A percentile compares a stretch with the other conserved stretches of the same genome.
Evolutionary conservation across 306 rosid species (phyloP).

Genomic region (Alnus rubra): DNA sequence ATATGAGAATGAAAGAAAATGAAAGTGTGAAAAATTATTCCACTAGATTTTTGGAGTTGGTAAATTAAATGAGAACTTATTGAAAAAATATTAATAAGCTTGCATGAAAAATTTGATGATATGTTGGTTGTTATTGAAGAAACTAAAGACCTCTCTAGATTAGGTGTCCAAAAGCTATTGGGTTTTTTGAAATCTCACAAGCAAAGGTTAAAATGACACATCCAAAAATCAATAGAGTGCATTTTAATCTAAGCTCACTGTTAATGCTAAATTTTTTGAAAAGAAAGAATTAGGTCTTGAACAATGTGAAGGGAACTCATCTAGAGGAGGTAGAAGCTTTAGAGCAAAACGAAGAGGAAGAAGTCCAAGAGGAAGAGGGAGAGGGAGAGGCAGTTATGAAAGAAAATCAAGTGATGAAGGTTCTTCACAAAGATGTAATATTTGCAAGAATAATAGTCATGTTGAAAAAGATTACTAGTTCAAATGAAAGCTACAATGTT

Average conservation of each 20-base stretch:
- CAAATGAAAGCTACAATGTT: slow-evolving; percentile 1
- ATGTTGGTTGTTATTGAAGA: not conserved
- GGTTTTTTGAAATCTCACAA: not conserved
- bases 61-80: not conserved
- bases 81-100: not conserved
- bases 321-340: too few relatives aligned
- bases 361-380: too few relatives aligned
- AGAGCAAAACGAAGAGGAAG: too few relatives aligned
- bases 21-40: not conserved
- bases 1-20: not conserved
- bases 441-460: not conserved
- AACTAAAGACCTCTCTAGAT: not conserved
- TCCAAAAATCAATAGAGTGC: not conserved
- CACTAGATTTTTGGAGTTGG: not conserved
- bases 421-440: not conserved
- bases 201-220: not conserved
- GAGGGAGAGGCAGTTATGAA: too few relatives aligned
- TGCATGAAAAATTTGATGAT: not conserved
- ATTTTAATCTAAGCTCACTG: not conserved
- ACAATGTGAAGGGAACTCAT: too few relatives aligned
- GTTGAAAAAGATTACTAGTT: not conserved
- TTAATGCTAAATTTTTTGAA: not conserved
- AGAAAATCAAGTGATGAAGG: too few relatives aligned
- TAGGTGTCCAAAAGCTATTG: too few relatives aligned
- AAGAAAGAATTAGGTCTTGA: not conserved